Conservation (phyloP, 2,329 filamentous ascomycete genomes). For the Drechslerella coelobrocha region DNA sequence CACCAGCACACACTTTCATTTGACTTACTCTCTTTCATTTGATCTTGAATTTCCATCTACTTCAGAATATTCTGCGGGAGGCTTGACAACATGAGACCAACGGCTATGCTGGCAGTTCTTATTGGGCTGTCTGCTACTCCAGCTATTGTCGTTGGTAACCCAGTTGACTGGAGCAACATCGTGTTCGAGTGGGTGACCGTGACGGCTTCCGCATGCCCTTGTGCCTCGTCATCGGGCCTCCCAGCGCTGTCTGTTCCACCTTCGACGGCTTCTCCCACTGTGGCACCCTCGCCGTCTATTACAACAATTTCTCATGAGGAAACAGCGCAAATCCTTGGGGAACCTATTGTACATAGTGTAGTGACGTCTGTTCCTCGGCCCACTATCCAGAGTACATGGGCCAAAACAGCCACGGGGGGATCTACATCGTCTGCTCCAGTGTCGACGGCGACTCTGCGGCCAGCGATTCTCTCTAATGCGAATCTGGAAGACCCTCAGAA, state of each 20-base stretch:
- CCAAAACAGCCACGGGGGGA: conserved; percentile 13
- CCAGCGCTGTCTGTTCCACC: not conserved
- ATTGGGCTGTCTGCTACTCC: conserved; percentile 10
- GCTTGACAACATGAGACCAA: conserved; percentile 15
- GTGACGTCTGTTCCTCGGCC: conserved; percentile 31
- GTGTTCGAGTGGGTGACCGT: conserved; percentile 43
- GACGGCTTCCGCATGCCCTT: conserved; percentile 18
- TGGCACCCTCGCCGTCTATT: not conserved
- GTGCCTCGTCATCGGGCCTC: not conserved
- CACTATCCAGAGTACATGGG: conserved; percentile 28
- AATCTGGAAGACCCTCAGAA: conserved; percentile 37
- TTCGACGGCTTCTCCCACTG: not conserved
- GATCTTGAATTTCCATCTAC: not conserved
- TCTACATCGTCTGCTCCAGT: conserved; percentile 10
- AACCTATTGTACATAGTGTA: conserved; percentile 20
- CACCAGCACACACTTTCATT: not conserved
- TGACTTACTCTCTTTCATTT: not conserved
- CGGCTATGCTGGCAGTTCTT: conserved; percentile 24
- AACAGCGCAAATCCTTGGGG: conserved; percentile 29
- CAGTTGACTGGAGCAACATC: conserved; percentile 39
- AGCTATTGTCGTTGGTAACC: conserved; percentile 22
- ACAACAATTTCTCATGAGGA: conserved; percentile 19
- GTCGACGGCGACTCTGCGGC: conserved; percentile 31
- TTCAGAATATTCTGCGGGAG: not conserved
- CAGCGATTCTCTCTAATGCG: conserved; percentile 28